Evolutionary conservation across 2,329 filamentous ascomycete genomes (phyloP), one percentile per base, ranked within the genome.

Genomic region (Acrodontium crateriforme): DNA sequence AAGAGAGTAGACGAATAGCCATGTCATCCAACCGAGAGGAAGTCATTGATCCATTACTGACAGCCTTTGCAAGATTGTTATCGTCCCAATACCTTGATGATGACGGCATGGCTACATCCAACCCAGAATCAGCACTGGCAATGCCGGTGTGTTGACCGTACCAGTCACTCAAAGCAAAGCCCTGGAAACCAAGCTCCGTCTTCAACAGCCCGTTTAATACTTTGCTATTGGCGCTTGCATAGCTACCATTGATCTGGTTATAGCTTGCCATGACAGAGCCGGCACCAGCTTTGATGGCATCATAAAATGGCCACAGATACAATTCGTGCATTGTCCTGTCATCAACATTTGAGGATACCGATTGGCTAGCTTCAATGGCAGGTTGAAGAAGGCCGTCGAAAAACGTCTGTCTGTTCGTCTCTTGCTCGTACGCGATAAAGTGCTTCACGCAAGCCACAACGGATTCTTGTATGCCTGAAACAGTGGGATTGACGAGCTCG

Each of bases 151-250:
- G 34, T 21, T 49, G 44, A 12, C 39, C 45, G 19, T 30, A 30
- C 40, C 46, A 46, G 23, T 79, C 75, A 6, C 22, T 34, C 61
- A 78, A 69, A 16, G 35, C 28, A 14, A 34, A 72, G 45, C 77
- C 77, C 40, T 79, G 74, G 38, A 81, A 82, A 0, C 73, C 74
- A 22, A 82, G 60, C 52, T 83, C 78, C 21, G 76, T 71, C 41
- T 82, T 83, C 6, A 82, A 55, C 3, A 82, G 59, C 0, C 69
- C 71, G 35, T 80, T 81, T 25, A 77, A 59, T 5, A 74, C 53
- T 47, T 74, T 74, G 36, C 69, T 71, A 44, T 82, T 82, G 29
- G 47, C 35, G 30, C 49, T 78, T 3, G 64, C 64, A 18, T 75
- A 71, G 0, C 71, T 74, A 26, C 71, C 69, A 42, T 81, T 80